Evolutionary conservation across 495 filamentous ascomycete species (phyloP), one percentile per base, ranked within the genome.

Genomic region (Penicillium soppii): DNA sequence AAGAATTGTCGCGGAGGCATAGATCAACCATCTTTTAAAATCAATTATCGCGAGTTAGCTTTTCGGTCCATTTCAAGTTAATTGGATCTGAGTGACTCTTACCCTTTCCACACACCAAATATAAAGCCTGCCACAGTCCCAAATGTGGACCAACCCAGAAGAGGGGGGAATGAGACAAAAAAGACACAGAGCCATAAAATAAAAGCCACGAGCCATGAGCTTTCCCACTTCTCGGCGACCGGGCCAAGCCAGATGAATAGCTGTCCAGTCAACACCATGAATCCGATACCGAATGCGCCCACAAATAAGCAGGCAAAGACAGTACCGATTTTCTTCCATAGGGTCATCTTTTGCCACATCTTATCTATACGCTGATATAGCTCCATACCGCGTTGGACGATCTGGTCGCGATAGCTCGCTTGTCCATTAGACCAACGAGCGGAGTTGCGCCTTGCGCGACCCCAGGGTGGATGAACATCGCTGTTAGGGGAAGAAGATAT

Each of bases 51-150:
- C 43, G 16, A 53, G 56, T 49, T 22, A 57, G 46, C 19, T 5
- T 25, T 25, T 21, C 25, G 29, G 19, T 22, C 20, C 2, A 35
- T n/a, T 30, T 17, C 26, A 13, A 20, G 39, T 37, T 29, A 9
- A 36, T 17, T 35, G 26, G 22, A 23, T 41, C 27, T 33, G 33
- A 42, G 32, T 13, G 10, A 2, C 32, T 45, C 80, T 62, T 70
- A 85, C 80, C 94, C 94, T 57, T 83, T 81, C 53, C 91, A 91
- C 54, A 97, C 85, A 0, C 91, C 95, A 71, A 90, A 98, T n/a
- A 98, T 82, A 63, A 96, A 96, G 0, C 94, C 94, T 10, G 89
- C 74, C 22, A 95, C 75, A 1, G 91, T 96, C n/a, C 95, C 79
- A 51, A 85, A 84, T 0, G 88, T 89, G 22, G 86, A 88, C 74